Conservation (phyloP, 2,329 filamentous ascomycete species). For the Aspergillus costaricaensis region DNA sequence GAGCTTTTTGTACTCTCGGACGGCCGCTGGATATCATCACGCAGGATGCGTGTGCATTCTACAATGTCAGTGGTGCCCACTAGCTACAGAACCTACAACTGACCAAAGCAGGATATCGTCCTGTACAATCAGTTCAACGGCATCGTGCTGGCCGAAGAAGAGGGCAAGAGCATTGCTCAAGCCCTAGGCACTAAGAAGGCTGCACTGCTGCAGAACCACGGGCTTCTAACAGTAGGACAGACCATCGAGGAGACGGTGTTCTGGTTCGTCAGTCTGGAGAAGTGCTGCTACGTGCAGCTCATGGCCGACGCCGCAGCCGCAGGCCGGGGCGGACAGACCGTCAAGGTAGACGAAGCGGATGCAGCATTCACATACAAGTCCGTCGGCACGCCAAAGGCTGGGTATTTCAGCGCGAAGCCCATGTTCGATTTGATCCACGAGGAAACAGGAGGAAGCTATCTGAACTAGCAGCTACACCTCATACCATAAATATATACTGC, state of each 20-base stretch:
- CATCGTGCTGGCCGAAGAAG: slow-evolving; percentile 54
- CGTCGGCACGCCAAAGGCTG: slow-evolving; percentile 62
- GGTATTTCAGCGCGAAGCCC: slow-evolving; percentile 72
- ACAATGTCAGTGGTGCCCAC: slow-evolving; percentile 33
- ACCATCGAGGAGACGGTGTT: slow-evolving; percentile 55
- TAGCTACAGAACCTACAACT: neutral
- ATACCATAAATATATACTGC: too few species aligned
- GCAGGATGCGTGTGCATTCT: slow-evolving; percentile 49
- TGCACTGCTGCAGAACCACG: slow-evolving; percentile 57
- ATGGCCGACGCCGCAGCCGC: slow-evolving; percentile 54
- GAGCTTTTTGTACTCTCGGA: slow-evolving; percentile 46
- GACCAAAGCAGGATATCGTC: slow-evolving; percentile 47
- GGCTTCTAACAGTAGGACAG: slow-evolving; percentile 52
- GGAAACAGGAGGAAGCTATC: slow-evolving; percentile 60
- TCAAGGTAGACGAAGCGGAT: slow-evolving; percentile 69
- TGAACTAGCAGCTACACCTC: slow-evolving; percentile 28
- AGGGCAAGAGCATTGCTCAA: slow-evolving; percentile 55
- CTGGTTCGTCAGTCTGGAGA: slow-evolving; percentile 57
- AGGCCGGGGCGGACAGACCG: slow-evolving; percentile 63
- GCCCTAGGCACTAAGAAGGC: slow-evolving; percentile 54
- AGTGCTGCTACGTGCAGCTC: slow-evolving; percentile 56
- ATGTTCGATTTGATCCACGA: slow-evolving; percentile 69
- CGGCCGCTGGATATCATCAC: slow-evolving; percentile 48
- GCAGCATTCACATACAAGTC: slow-evolving; percentile 68
- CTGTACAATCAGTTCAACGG: slow-evolving; percentile 57